A percentile compares a stretch with the other conserved stretches of the same genome.
Evolutionary conservation across 2,329 filamentous ascomycete species (phyloP).

Genomic region (Pestalotiopsis sp.): DNA sequence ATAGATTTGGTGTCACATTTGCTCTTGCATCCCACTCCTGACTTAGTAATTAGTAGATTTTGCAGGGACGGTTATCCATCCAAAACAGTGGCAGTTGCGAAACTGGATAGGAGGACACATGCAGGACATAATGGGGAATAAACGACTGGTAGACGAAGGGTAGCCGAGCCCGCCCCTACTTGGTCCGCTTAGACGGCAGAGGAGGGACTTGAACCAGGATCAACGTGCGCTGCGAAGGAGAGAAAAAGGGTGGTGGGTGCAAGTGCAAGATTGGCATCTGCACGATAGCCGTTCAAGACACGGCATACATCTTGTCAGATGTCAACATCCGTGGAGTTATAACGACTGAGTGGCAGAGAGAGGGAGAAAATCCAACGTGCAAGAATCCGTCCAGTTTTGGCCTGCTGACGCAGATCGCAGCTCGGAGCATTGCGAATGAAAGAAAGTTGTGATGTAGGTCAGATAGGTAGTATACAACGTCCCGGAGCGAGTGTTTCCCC

Average conservation of each 20-base stretch:
- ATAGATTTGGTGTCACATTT: not conserved
- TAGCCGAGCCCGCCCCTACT: not conserved
- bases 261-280: constrained; percentile 7
- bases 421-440: not conserved
- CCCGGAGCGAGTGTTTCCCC: constrained; percentile 11
- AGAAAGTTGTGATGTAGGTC: not conserved
- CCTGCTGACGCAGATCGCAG: not conserved
- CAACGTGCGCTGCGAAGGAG: not conserved
- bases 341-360: not conserved
- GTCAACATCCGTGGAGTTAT: not conserved
- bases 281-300: constrained; percentile 2
- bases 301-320: constrained; percentile 3
- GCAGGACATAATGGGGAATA: not conserved
- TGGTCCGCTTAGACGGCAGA: not conserved
- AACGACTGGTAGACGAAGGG: not conserved
- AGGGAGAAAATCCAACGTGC: not conserved
- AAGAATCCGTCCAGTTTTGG: not conserved
- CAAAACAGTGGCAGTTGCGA: not conserved
- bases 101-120: not conserved
- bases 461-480: not conserved
- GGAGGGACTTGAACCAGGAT: not conserved
- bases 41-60: not conserved
- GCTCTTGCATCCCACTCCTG: not conserved
- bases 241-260: not conserved
- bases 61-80: not conserved